Conservation (phyloP, 2,329 filamentous ascomycete species). For the Cladosporium halotolerans region DNA sequence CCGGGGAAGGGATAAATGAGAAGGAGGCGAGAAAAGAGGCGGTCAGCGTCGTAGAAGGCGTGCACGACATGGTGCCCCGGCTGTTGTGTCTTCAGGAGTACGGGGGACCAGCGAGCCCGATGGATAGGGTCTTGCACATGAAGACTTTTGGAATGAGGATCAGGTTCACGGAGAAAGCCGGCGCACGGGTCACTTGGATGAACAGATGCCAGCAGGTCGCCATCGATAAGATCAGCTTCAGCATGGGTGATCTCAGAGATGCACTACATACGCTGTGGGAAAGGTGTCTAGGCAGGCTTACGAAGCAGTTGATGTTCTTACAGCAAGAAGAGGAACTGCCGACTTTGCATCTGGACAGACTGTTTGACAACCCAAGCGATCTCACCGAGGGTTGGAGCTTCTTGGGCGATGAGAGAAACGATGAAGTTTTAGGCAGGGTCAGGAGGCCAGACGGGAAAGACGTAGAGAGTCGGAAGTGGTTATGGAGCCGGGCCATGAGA, state of each 20-base stretch:
- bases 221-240: constrained; percentile 9
- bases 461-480: constrained; percentile 2
- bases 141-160: constrained; percentile 3
- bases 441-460: not conserved
- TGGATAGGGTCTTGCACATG: not conserved
- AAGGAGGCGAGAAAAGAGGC: not conserved
- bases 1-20: not conserved
- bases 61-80: not conserved
- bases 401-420: constrained; percentile 7
- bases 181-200: not conserved
- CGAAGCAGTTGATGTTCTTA: constrained; percentile 13
- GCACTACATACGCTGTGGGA: constrained; percentile 14
- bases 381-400: constrained; percentile 4
- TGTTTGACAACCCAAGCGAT: constrained; percentile 10
- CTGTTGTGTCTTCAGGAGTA: not conserved
- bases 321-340: not conserved
- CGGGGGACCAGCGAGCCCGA: not conserved
- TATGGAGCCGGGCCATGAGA: not conserved
- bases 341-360: not conserved
- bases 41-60: not conserved
- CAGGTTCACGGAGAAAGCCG: not conserved
- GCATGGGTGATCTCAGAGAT: constrained; percentile 12
- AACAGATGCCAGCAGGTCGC: not conserved
- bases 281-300: not conserved
- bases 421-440: not conserved